Percentiles rank a stretch among this genome's conserved stretches.
Evolutionary conservation across 495 filamentous ascomycete genomes (phyloP).

Genomic region (Hypoxylon cercidicola): DNA sequence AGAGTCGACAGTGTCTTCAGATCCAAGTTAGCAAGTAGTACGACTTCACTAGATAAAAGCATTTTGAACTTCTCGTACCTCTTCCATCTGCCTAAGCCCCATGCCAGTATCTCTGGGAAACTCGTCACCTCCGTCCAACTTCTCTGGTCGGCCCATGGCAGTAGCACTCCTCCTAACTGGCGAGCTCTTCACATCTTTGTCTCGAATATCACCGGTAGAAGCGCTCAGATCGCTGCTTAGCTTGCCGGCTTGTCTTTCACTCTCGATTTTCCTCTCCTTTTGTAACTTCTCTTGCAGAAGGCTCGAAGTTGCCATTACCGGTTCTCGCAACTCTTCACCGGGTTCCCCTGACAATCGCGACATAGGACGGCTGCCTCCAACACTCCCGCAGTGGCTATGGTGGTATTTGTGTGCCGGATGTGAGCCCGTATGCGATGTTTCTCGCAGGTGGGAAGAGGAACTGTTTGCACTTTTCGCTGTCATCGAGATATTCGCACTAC

Average conservation of each 20-base stretch:
- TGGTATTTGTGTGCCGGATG: slow-evolving; percentile 46
- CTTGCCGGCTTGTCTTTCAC: slow-evolving; percentile 52
- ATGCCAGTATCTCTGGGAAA: slow-evolving; percentile 54
- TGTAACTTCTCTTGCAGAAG: slow-evolving; percentile 63
- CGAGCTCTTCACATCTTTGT: slow-evolving; percentile 46
- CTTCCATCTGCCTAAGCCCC: slow-evolving; percentile 60
- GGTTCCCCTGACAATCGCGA: slow-evolving; percentile 49
- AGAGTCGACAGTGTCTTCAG: slow-evolving; percentile 63
- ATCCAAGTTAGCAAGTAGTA: slow-evolving; percentile 17
- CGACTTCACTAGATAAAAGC: slow-evolving; percentile 7
- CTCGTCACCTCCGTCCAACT: slow-evolving; percentile 46
- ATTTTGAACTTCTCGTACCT: slow-evolving; percentile 42
- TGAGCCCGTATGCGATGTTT: slow-evolving; percentile 32
- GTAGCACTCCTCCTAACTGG: slow-evolving; percentile 41
- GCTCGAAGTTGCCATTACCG: slow-evolving; percentile 50
- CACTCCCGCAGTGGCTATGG: slow-evolving; percentile 36
- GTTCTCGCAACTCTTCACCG: slow-evolving; percentile 41
- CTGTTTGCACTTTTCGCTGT: slow-evolving; percentile 50
- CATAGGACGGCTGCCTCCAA: slow-evolving; percentile 36
- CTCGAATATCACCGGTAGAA: slow-evolving; percentile 38
- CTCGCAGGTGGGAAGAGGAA: slow-evolving; percentile 46
- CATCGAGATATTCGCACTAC: slow-evolving; percentile 52
- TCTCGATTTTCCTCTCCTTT: slow-evolving; percentile 59
- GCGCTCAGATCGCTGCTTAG: slow-evolving; percentile 47
- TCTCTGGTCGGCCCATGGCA: slow-evolving; percentile 47